These are phyloP conservation scores for Exophiala bonariae DNA, from an alignment of 2,329 filamentous ascomycete species.

Conservation along the genomic window DNA sequence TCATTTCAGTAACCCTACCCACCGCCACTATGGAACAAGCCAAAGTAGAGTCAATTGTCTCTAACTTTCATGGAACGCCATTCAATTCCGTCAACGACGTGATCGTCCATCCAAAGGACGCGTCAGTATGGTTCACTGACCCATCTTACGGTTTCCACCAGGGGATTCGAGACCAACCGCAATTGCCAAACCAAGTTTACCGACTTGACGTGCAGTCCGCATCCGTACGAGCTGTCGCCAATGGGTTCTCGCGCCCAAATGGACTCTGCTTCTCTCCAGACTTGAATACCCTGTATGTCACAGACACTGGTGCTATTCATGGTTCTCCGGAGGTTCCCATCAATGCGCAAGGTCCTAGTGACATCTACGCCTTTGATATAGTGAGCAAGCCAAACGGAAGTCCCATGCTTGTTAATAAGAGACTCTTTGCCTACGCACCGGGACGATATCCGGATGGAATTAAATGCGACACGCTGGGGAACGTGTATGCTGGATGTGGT, in stretches of 20 bases:
- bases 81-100: slow-evolving; percentile 44
- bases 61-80: slow-evolving; percentile 1
- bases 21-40: not conserved
- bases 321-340: slow-evolving; percentile 2
- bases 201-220: slow-evolving; percentile 35
- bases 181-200: slow-evolving; percentile 39
- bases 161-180: slow-evolving; percentile 33
- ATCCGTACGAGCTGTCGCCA: slow-evolving; percentile 36
- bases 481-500: slow-evolving; percentile 56
- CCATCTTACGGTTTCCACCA: slow-evolving; percentile 39
- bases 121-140: slow-evolving; percentile 42
- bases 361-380: slow-evolving; percentile 40
- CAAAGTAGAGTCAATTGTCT: slow-evolving; percentile 1
- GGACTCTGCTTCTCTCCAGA: slow-evolving; percentile 42
- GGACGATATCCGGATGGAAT: slow-evolving; percentile 47
- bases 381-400: slow-evolving; percentile 30
- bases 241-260: slow-evolving; percentile 41
- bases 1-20: slow-evolving; percentile 1
- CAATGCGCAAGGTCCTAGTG: not conserved
- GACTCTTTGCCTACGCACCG: slow-evolving; percentile 53
- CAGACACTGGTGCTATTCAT: slow-evolving; percentile 36
- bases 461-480: slow-evolving; percentile 53
- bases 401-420: slow-evolving; percentile 49
- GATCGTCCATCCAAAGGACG: slow-evolving; percentile 32
- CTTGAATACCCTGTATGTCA: slow-evolving; percentile 39